These are phyloP conservation scores for Epichloe hybrida DNA, from an alignment of 2,329 filamentous ascomycete genomes.

Conservation along the genomic window DNA sequence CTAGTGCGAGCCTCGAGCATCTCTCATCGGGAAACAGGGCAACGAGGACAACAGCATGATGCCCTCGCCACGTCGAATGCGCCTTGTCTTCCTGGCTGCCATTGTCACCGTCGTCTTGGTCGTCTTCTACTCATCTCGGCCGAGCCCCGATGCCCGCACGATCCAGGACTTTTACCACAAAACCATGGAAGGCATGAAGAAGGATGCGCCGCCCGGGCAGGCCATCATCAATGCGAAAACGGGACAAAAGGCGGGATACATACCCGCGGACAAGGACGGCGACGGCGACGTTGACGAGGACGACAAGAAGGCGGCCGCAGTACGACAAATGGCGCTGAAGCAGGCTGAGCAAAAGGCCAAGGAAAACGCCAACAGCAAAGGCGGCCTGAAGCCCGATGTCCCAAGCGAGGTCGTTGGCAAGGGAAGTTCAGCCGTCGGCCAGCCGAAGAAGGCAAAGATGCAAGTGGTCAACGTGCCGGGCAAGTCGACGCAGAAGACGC, in stretches of 20 bases:
- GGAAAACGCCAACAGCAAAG: constrained; percentile 35
- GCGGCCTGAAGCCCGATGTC: constrained; percentile 38
- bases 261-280: constrained; percentile 34
- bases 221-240: constrained; percentile 28
- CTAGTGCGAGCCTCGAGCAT: background rate
- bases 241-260: constrained; percentile 24
- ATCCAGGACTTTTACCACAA: constrained; percentile 46
- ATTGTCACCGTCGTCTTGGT: constrained; percentile 51
- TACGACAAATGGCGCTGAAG: constrained; percentile 48
- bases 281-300: constrained; percentile 45
- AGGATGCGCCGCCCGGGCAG: constrained; percentile 19
- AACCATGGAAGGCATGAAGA: constrained; percentile 42
- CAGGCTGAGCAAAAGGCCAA: constrained; percentile 56
- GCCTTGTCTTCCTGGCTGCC: constrained; percentile 50
- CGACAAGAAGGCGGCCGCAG: constrained; percentile 33
- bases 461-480: constrained; percentile 7
- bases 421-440: constrained; percentile 41
- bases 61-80: constrained; percentile 58
- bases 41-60: constrained; percentile 27
- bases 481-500: constrained; percentile 3
- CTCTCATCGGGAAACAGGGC: background rate
- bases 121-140: constrained; percentile 58
- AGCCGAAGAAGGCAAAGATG: constrained; percentile 22
- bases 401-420: constrained; percentile 45
- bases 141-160: constrained; percentile 28